Evolutionary conservation across 1,284 basidiomycete genomes (phyloP), one percentile per base, ranked within the genome.

Genomic region (Sphaerobolus stellatus): DNA sequence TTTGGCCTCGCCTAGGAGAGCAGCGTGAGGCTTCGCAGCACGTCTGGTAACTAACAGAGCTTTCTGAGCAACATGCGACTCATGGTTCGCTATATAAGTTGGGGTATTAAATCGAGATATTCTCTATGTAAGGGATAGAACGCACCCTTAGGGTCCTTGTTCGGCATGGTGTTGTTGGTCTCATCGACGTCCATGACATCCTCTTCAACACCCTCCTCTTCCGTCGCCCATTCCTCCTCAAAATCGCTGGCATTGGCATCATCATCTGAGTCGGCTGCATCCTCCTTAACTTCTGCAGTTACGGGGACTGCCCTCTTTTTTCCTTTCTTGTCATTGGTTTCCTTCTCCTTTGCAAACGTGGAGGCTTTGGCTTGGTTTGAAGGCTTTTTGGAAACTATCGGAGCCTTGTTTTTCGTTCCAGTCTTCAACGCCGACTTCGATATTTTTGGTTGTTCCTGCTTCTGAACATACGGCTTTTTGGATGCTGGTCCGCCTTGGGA

Each of bases 1-100:
- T 66, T 92, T 94, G 33, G 92, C 90, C 46, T 87, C 79, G 3
- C 74, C 69, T 20, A 94, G 79, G 1, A 93, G 72, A 34, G 79
- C 75, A 1, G 88, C 88, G 66, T 94, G 86, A 0, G 91, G 87
- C 65, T 92, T 90, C 1, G 86, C 78, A 0, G 89, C 88, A 46
- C 77, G 79, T 11, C 89, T 81, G 63, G 89, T 82, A 24, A 82
- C 80, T 13, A 79, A 77, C 0, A 90, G 67, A 3, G 65, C 75
- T 48, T 82, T 82, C 67, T 90, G 89, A 0, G 72, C 80, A 67
- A 83, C 83, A 57, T 88, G 88, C 0, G 83, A 78, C 68, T 90
- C 86, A 38, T 77, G 75, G 8, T 80, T 68, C 59, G 78, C 85
- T 88, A 38, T 13, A 31, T 24, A 36, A 27, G 47, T 45, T 31